A percentile compares a stretch with the other conserved stretches of the same genome.
phyloP scores from a whole-genome alignment of 257 asterid genomes.

The Nicotiana otophora region DNA sequence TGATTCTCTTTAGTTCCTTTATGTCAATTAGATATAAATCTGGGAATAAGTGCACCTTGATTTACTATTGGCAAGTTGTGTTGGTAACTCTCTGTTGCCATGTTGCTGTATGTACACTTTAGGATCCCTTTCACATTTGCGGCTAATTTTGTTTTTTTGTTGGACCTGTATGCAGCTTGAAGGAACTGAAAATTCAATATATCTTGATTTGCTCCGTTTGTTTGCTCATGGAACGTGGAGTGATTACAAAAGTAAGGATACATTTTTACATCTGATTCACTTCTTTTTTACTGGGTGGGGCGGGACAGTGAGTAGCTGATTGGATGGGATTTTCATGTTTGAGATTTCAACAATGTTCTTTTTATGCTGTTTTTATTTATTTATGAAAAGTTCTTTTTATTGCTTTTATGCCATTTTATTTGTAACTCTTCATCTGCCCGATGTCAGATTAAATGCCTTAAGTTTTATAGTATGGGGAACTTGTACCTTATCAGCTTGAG shows the following conservation, averaged over 20 bases:
- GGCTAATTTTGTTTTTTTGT: not conserved
- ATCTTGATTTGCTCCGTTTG: constrained; percentile 70
- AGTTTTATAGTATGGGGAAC: not conserved
- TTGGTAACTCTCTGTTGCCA: not conserved
- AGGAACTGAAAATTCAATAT: constrained; percentile 64
- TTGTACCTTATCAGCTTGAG: not conserved
- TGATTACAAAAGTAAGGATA: constrained; percentile 73
- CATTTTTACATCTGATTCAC: constrained; percentile 9
- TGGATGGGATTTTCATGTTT: not conserved
- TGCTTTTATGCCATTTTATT: not conserved
- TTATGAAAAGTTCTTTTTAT: not conserved
- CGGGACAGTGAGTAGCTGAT: not conserved
- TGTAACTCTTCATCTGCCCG: not conserved
- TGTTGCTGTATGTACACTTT: not conserved
- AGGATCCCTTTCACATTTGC: not conserved
- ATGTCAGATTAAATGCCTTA: not conserved
- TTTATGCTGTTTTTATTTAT: not conserved
- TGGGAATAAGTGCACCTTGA: not conserved
- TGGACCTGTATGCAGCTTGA: constrained; percentile 54
- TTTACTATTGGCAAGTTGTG: not conserved
- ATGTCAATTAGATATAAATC: not conserved
- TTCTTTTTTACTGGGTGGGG: not conserved
- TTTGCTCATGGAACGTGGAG: constrained; percentile 95
- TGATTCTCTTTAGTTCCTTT: not conserved
- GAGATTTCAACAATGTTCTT: not conserved